Evolutionary conservation across 2,329 filamentous ascomycete genomes (phyloP), one percentile per base, ranked within the genome.

Genomic region (Calcarisporium arbuscula): DNA sequence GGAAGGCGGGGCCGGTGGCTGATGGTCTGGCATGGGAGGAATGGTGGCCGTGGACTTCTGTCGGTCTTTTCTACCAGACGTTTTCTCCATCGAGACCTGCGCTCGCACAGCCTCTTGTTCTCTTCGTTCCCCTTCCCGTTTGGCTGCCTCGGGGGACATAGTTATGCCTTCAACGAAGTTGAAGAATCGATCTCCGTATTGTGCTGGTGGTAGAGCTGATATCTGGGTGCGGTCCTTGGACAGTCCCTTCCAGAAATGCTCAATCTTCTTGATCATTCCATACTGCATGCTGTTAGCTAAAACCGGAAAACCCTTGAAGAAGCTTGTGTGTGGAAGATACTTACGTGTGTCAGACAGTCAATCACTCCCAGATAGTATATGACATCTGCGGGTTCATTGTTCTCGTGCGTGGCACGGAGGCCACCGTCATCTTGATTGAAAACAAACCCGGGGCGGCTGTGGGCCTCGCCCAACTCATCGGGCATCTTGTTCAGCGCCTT

Each of bases 341-440:
- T 77, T 73, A 94, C 88, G 58, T 95, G 87, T 50, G 92, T 98
- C 51, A 98, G 69, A 60, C 92, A 98, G 62, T 98, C 92, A 58
- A 98, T 98, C 50, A 98, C 94, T 22, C 92, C 94, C 7, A 98
- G 77, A 56, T 98, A 98, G 61, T 98, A 98, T 27, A 98, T 88
- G 61, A 95, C 87, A 35, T 95, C 86, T 3, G 83, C 89, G 2
- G 85, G 78, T 12, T 68, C 65, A 43, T 94, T 83, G 59, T 95
- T 80, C 58, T 95, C 88, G 53, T 95, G 88, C 1, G 92, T 96
- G 10, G 92, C 90, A 47, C 82, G 74, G 61, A 95, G 88, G 4
- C 92, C 92, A 31, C 92, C 92, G 53, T 96, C 90, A 47, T 96
- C 90, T 39, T 82, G 79, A 56, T 95, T 95, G 59, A 96, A 98